Base-by-base conservation (phyloP, 1,139 yeast species). In the Candida tropicalis region DNA sequence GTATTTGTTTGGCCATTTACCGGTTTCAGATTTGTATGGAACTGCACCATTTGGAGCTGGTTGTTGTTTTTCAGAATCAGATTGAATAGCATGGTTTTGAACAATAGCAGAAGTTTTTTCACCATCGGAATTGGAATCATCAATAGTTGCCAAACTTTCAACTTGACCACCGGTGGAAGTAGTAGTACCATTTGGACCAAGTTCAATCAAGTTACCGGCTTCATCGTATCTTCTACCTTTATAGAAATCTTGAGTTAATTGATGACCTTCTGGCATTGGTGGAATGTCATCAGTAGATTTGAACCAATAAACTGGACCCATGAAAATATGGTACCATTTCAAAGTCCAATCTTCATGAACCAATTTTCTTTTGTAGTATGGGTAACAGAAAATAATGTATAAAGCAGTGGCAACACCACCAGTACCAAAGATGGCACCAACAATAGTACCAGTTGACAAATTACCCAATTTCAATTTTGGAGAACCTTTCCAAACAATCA, bases 401-500 rank as follows among this genome's bases (percentile, higher is more conserved):
- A 84, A 44, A 1, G 65, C 48, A 25, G 68, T 53, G 5, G 86
- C 84, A 47, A 75, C 84, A 29, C 67, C 83, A 52, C 81, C 88
- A 46, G 79, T 81, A 43, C 88, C 87, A 41, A 82, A 63, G 50
- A 83, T 77, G 34, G 86, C 71, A 20, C 78, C 85, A 38, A 65
- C 70, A 35, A 76, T 75, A 13, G 84, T 75, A 33, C 75, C 75
- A 10, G 68, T 54, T 2, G 82, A 68, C 47, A 83, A 70, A 5
- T 78, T 58, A 52, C 76, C 68, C 57, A 84, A 71, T 22, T 79
- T 67, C 53, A 84, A 73, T 49, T 75, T 74, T 53, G 89, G 89
- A 46, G 89, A 83, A 55, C 90, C 90, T 61, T 84, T 83, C 87
- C 87, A 84, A 34, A 79, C 75, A 54, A 67, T 71, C 65, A 68